Evolutionary conservation across 2,329 filamentous ascomycete genomes (phyloP).

Genomic region (Chaetothyriales sp.): DNA sequence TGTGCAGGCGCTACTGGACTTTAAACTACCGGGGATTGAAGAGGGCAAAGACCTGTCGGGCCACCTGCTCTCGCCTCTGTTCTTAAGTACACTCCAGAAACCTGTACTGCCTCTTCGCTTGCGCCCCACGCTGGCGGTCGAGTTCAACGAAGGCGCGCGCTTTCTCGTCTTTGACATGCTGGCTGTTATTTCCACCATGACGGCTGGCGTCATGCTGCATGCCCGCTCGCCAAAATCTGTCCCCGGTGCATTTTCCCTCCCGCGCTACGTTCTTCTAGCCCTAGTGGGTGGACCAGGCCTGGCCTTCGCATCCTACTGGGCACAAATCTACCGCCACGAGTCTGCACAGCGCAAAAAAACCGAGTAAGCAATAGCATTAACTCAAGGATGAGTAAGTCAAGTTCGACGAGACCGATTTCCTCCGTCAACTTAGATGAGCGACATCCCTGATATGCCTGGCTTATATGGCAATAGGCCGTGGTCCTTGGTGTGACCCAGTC

Average conservation of each 20-base stretch:
- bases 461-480: too few relatives aligned
- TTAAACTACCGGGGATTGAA: background rate
- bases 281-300: background rate
- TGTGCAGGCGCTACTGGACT: background rate
- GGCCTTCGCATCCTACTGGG: background rate
- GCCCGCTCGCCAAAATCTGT: background rate
- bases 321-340: background rate
- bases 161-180: background rate
- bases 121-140: background rate
- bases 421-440: too few relatives aligned
- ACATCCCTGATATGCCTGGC: too few relatives aligned
- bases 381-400: background rate
- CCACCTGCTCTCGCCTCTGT: background rate
- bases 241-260: background rate
- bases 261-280: background rate
- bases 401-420: too few relatives aligned
- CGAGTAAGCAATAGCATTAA: background rate
- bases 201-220: background rate
- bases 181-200: background rate
- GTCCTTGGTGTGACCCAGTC: too few relatives aligned
- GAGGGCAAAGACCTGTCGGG: background rate
- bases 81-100: background rate
- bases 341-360: background rate
- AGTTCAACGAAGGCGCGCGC: background rate
- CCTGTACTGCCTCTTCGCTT: background rate